Percentiles rank a stretch among this genome's conserved stretches.
phyloP scores from a whole-genome alignment of 495 filamentous ascomycete species.

The Sordaria brevicollis region DNA sequence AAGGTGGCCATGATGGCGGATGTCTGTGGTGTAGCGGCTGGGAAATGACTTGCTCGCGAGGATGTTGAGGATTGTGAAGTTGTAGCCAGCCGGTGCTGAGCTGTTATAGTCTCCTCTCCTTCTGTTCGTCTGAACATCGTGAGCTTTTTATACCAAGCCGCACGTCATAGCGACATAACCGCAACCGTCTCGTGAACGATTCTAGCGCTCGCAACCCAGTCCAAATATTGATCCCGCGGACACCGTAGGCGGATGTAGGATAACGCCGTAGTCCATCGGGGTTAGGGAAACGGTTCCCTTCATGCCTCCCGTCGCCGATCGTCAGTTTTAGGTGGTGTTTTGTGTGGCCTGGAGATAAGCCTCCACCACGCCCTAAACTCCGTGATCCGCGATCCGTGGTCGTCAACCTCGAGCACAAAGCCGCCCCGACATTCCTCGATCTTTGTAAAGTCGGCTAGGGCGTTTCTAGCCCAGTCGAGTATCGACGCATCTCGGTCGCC shows the following conservation, averaged over 20 bases:
- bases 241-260: not conserved
- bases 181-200: not conserved
- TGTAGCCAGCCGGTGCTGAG: not conserved
- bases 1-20: conserved; percentile 4
- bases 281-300: not conserved
- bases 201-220: not conserved
- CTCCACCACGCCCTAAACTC: not conserved
- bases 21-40: not conserved
- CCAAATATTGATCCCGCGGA: not conserved
- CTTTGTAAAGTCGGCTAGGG: not conserved
- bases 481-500: not conserved
- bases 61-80: not conserved
- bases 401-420: not conserved
- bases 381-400: not conserved
- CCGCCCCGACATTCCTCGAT: not conserved
- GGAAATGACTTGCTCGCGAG: not conserved
- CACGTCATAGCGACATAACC: not conserved
- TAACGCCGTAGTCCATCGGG: not conserved
- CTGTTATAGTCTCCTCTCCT: not conserved
- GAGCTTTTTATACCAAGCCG: not conserved
- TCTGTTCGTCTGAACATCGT: not conserved
- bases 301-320: not conserved
- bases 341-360: not conserved
- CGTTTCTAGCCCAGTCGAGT: too few relatives aligned
- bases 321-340: not conserved